Evolutionary conservation across 208 protist genomes (phyloP).

Genomic region (Crithidia expoeki): DNA sequence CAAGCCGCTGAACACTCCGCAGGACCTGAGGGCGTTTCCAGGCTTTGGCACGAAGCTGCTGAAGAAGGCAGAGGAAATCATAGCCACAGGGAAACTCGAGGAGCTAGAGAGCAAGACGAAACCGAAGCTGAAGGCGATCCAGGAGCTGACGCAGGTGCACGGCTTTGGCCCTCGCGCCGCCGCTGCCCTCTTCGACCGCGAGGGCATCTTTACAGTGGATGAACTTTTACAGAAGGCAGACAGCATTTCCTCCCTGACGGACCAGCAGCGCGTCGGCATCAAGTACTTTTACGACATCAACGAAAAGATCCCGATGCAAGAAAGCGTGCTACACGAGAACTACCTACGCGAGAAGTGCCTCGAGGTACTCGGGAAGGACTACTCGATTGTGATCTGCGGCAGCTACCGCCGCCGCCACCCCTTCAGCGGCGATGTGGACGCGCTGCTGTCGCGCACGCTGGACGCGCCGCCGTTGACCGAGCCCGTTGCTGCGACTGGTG

Average conservation of each 20-base stretch:
- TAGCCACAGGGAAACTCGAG: conserved; percentile 85
- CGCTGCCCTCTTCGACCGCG: conserved; percentile 83
- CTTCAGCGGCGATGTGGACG: conserved; percentile 88
- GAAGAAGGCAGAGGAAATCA: conserved; percentile 92
- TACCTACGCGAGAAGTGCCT: conserved; percentile 67
- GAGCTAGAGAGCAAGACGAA: conserved; percentile 91
- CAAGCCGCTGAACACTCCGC: conserved; percentile 70
- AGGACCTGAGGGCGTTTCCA: conserved; percentile 72
- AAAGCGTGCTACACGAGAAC: conserved; percentile 88
- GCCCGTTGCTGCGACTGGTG: conserved; percentile 78
- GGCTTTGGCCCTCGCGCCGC: conserved; percentile 87
- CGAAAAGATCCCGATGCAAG: conserved; percentile 92
- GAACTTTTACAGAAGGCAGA: conserved; percentile 86
- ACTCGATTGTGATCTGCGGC: conserved; percentile 84
- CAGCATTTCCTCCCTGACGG: conserved; percentile 68
- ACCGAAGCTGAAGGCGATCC: conserved; percentile 89
- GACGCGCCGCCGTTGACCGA: conserved; percentile 56
- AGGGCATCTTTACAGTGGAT: conserved; percentile 91
- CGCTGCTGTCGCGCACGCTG: conserved; percentile 77
- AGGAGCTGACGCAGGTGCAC: conserved; percentile 88
- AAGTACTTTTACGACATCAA: conserved; percentile 93
- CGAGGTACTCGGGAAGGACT: conserved; percentile 69
- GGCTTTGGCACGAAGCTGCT: conserved; percentile 83
- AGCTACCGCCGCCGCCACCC: conserved; percentile 88
- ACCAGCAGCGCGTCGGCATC: conserved; percentile 86